Conservation (phyloP, 2,329 filamentous ascomycete species). For the Colletotrichum eleusines region DNA sequence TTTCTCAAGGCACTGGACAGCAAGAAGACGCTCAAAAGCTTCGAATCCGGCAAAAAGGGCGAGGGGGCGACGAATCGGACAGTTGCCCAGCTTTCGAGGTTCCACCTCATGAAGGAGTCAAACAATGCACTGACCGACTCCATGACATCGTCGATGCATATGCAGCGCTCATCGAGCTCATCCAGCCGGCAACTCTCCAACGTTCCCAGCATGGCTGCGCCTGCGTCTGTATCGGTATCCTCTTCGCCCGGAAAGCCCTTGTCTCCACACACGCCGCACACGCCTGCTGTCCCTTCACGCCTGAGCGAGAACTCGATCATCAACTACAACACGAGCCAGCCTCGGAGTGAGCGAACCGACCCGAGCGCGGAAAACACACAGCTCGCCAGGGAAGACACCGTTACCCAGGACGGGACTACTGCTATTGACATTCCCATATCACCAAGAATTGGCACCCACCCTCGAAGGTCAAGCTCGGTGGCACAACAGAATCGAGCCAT, state of each 20-base stretch:
- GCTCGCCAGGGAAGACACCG: constrained; percentile 53
- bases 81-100: constrained; percentile 83
- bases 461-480: constrained; percentile 76
- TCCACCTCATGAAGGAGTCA: constrained; percentile 89
- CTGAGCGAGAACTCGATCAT: constrained; percentile 90
- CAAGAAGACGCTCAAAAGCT: constrained; percentile 86
- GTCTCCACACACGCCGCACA: constrained; percentile 91
- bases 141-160: constrained; percentile 88
- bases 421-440: constrained; percentile 82
- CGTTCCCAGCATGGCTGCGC: constrained; percentile 74
- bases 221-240: constrained; percentile 84
- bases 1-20: constrained; percentile 91
- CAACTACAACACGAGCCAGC: constrained; percentile 65
- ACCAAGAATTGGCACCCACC: constrained; percentile 68
- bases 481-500: constrained; percentile 70
- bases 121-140: constrained; percentile 92
- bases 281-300: constrained; percentile 92
- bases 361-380: constrained; percentile 45
- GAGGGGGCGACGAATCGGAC: constrained; percentile 81
- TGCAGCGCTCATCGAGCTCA: constrained; percentile 85
- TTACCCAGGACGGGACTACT: constrained; percentile 66
- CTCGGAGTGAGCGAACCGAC: constrained; percentile 45
- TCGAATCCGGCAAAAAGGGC: constrained; percentile 75
- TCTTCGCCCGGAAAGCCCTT: constrained; percentile 92
- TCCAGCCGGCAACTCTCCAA: constrained; percentile 71